phyloP scores from a whole-genome alignment of 75 land plant genomes.

The Selaginella moellendorffii region DNA sequence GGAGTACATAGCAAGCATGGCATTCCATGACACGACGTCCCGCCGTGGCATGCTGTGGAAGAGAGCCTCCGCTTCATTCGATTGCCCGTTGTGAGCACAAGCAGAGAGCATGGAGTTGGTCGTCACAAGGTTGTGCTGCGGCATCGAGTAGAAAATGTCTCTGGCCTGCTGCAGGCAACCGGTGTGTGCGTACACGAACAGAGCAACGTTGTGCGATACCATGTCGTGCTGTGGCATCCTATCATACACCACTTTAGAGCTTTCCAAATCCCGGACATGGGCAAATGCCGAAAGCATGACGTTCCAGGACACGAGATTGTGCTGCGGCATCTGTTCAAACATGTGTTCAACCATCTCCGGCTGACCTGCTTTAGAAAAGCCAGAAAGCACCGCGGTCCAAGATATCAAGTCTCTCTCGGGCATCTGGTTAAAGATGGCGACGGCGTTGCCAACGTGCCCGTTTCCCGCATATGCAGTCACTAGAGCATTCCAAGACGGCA shows the following conservation, averaged over 20 bases:
- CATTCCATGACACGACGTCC: neutral
- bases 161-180: neutral
- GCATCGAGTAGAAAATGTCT: neutral
- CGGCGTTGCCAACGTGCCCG: conserved; percentile 16
- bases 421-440: conserved; percentile 22
- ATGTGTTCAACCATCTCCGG: conserved; percentile 16
- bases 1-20: neutral
- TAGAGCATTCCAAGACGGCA: conserved; percentile 29
- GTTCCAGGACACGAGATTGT: conserved; percentile 30
- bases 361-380: conserved; percentile 25
- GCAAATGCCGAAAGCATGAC: conserved; percentile 29
- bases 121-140: neutral
- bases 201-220: conserved; percentile 22
- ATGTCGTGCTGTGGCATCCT: conserved; percentile 30
- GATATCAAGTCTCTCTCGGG: conserved; percentile 28
- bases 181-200: conserved; percentile 5
- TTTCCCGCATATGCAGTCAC: conserved; percentile 17
- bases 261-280: conserved; percentile 15
- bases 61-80: neutral
- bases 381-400: conserved; percentile 32
- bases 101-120: neutral
- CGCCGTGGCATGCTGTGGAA: neutral
- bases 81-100: neutral
- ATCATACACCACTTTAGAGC: conserved; percentile 26
- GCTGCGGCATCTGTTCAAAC: conserved; percentile 33